phyloP scores from a whole-genome alignment of 306 rosid species.

The Lagenaria siceraria region DNA sequence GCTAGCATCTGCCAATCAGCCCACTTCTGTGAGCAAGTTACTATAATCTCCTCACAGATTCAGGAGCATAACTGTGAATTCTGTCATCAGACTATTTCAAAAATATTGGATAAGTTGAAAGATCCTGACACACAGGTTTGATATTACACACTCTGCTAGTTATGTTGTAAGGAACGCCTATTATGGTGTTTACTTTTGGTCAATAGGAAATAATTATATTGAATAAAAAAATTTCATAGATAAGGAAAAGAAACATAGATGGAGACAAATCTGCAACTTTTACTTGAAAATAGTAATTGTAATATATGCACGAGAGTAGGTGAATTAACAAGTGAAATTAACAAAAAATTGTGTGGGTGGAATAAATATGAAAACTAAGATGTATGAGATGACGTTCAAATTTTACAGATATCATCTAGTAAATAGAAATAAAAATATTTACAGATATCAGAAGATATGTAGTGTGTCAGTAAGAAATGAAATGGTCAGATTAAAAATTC shows the following conservation, averaged over 20 bases:
- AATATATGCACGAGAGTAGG: not conserved
- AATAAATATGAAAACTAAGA: not conserved
- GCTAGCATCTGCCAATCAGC: slow-evolving; percentile 52
- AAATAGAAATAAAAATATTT: too few species aligned
- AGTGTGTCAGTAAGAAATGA: not conserved
- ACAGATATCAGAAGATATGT: not conserved
- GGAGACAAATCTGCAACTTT: not conserved
- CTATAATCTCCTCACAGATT: slow-evolving; percentile 30
- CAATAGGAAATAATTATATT: not conserved
- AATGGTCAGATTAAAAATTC: not conserved
- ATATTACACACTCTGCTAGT: slow-evolving; percentile 4
- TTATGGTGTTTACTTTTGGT: not conserved
- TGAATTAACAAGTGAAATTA: not conserved
- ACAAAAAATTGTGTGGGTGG: not conserved
- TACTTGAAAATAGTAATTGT: not conserved
- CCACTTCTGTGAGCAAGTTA: slow-evolving; percentile 46
- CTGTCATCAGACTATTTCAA: slow-evolving; percentile 55
- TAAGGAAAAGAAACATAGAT: not conserved
- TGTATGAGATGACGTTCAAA: not conserved
- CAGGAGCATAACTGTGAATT: slow-evolving; percentile 53
- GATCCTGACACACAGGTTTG: slow-evolving; percentile 75
- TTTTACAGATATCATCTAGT: not conserved
- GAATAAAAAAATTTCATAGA: not conserved
- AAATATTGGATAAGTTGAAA: slow-evolving; percentile 42
- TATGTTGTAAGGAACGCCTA: not conserved